Evolutionary conservation across 2,329 filamentous ascomycete genomes (phyloP), one percentile per base, ranked within the genome.

Genomic region (Epichloe elymi): DNA sequence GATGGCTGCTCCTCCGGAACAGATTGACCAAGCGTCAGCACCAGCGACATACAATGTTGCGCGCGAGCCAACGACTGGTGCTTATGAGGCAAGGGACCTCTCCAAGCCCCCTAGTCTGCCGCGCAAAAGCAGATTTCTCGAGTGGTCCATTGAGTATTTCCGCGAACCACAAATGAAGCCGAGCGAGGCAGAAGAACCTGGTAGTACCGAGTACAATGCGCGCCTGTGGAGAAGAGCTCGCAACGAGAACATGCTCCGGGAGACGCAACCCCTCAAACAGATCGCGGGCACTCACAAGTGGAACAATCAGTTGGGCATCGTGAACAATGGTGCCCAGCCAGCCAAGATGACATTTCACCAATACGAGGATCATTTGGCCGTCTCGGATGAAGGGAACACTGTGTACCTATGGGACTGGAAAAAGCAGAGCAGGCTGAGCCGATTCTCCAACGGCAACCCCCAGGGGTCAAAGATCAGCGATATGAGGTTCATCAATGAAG

Each of bases 111-210:
- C 86, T 1, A 68, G 66, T 12, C 76, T 97, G 30, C 93, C 93
- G 1, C 67, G 98, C 17, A 78, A 78, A 53, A 95, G 89, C 64
- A 83, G 78, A 8, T 95, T 97, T 66, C 75, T 95, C 55, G 88
- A 95, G 56, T 98, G 91, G 90, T 95, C 90, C 4, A 89, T 93
- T 43, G 91, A 91, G 66, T 97, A 98, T 65, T 98, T 97, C 75
- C 87, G 90, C 33, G 90, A 97, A 66, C 93, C 93, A 35, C 93
- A 98, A 67, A 97, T 98, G 93, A 94, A 93, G 63, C 85, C 88
- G 3, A 90, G 86, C 52, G 93, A 98, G 65, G 87, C 90, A 23
- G 93, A 98, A 60, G 93, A 98, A 63, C 93, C 93, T 14, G 93
- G 93, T 36, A 96, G 89, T 61, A 87, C 87, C 15, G 90, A 97